Base-by-base conservation (phyloP, 148 eudicot species). In the Selenicereus undatus region DNA sequence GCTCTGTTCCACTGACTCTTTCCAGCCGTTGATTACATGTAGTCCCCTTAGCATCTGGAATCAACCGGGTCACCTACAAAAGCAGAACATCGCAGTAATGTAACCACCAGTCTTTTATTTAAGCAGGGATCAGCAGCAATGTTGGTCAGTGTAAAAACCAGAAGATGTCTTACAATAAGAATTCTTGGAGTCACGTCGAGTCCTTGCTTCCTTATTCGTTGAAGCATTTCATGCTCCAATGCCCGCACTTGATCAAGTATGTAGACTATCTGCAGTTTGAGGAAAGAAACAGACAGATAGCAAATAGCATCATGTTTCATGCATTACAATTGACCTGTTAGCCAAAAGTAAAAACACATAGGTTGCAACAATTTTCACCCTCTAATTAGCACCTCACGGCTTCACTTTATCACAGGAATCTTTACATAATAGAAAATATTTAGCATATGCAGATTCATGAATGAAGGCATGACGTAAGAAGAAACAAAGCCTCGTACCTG, bases 241-340 rank as follows among this genome's bases (percentile, higher is more conserved):
- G 99, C 93, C 79, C 99, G 93, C 54, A 97, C 99, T 94, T 94
- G 99, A 83, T 97, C 99, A 50, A 97, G 89, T 86, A 97, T 97
- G 84, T 97, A 97, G 48, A 97, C 97, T 42, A 97, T 80, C 99
- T 97, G 85, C 84, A 86, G 24, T 69, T 75, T 45, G n/a, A 82
- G 30, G 42, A 62, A 24, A 83, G 45, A 22, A 43, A 18, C 24
- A 80, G 36, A 48, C 1, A 35, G 35, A 21, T 48, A 76, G 50
- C 36, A 52, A n/a, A n/a, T n/a, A n/a, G n/a, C n/a, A n/a, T 36
- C 62, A 78, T 48, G 12, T 27, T 72, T 32, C 68, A 71, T 66
- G 62, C 52, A 48, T 48, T 48, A 24, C 60, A 66, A 11, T 51
- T 32, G 48, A 54, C 22, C 39, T 11, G 36, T 35, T 68, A 10